These are phyloP conservation scores for Lentinula guzmanii DNA, from an alignment of 768 basidiomycete genomes.

Conservation along the genomic window DNA sequence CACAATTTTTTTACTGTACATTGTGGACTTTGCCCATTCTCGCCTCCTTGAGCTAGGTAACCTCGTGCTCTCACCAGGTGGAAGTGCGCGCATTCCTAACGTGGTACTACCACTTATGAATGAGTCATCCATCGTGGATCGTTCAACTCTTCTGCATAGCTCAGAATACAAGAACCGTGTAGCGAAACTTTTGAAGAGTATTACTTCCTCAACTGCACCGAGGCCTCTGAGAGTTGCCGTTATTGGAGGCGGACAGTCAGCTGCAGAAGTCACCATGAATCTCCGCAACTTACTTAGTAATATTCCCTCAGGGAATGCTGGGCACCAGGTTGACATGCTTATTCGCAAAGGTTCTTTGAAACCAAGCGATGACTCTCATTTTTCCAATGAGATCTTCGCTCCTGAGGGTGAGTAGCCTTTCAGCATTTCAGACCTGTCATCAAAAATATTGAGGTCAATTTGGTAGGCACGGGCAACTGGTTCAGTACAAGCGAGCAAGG, in stretches of 20 bases:
- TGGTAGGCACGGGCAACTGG: neutral
- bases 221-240: constrained; percentile 36
- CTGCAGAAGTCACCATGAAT: constrained; percentile 41
- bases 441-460: neutral
- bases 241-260: constrained; percentile 43
- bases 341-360: constrained; percentile 45
- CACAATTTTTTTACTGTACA: neutral
- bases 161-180: constrained; percentile 36
- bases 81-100: constrained; percentile 36
- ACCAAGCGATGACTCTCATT: constrained; percentile 47
- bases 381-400: constrained; percentile 51
- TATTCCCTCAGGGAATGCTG: constrained; percentile 17
- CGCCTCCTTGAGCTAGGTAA: constrained; percentile 25
- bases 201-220: constrained; percentile 10
- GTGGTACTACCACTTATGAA: constrained; percentile 23
- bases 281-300: constrained; percentile 30
- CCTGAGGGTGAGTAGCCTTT: constrained; percentile 27
- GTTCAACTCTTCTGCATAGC: constrained; percentile 24
- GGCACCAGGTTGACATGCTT: constrained; percentile 42
- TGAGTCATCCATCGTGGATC: constrained; percentile 26
- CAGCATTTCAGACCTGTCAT: neutral
- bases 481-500: neutral
- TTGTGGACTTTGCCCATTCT: constrained; percentile 1
- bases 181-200: constrained; percentile 23
- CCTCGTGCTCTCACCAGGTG: constrained; percentile 46